Evolutionary conservation across 2,329 filamentous ascomycete species (phyloP), one percentile per base, ranked within the genome.

Genomic region (Fusarium algeriense): DNA sequence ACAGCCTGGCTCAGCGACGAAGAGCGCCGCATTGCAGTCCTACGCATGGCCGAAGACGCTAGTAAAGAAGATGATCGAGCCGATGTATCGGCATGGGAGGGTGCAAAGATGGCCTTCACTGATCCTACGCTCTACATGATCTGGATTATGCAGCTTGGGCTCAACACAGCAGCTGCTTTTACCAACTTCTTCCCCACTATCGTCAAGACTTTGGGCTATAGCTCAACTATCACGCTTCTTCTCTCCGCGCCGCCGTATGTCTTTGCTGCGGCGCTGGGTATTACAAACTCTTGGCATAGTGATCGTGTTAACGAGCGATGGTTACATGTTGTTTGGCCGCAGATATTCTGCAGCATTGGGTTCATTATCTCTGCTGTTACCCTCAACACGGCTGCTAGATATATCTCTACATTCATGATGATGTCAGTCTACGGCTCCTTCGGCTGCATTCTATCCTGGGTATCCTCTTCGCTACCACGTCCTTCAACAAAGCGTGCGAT

Each of bases 351-450:
- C 7, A 64, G 60, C 0, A 11, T 65, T 6, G 63, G 63, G 14
- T 65, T 65, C 34, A 58, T 65, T 0, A 64, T 65, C 10, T 64
- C 63, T 3, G 63, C 63, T 2, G 38, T 58, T 1, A 58, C 63
- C 2, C 50, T 64, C 14, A 58, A 64, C 20, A 64, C 50, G 2
- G 63, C 63, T 3, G 63, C 63, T n/a, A 20, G 63, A 1, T 65
- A 64, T 4, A 65, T 64, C 38, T 41, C 63, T 4, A 65, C 63
- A 0, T 64, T 65, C 34, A 58, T 65, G 63, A 64, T 65, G 63
- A 65, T 65, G 63, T 64, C 63, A 1, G 52, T 65, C 10, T 64
- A 65, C 3, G 63, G 63, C 12, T 64, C 63, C 1, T 65, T 65
- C 17, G 60, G 63, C 0, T 64, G 63, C 19, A 67, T 67, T 3